Base-by-base conservation (phyloP, 1,284 basidiomycete species). In the Fomitopsis palustris region DNA sequence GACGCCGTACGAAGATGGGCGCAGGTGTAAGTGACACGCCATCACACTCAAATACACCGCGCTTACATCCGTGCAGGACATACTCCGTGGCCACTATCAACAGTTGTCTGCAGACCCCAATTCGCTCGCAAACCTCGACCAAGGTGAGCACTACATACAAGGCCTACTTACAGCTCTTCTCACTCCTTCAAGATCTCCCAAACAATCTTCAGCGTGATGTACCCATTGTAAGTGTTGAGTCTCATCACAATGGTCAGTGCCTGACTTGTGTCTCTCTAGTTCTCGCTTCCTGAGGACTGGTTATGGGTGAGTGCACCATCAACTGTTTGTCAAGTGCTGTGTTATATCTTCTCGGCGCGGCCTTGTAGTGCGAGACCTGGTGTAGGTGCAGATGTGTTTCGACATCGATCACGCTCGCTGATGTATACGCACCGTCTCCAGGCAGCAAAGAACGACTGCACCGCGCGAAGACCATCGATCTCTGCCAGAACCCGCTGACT, bases 41-140 rank as follows among this genome's bases (percentile, higher is more conserved):
- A 47, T 53, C 45, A 7, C 23, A 4, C 33, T 10, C 9, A 33
- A 12, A 27, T 12, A n/a, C 29, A 2, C 25, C n/a, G 9, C 14
- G 27, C 53, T 56, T 49, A 61, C n/a, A 14, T 49, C 35, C 23
- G 31, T 9, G 0, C 60, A 95, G 81, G 96, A 99, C 72, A 88
- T 95, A 43, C 83, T 99, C 16, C 88, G 96, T 61, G 89, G 89
- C 17, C 90, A 93, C 67, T 99, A 99, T 69, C 96, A 99, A 69
- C 86, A 86, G 38, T 81, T 99, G 2, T 97, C 95, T 0, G 90
- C 92, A 12, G 97, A 99, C 70, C 95, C 95, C 0, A 87, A 92
- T 70, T 97, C 94, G 6, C 79, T 99, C 2, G 90, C 95, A 54
- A 99, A 99, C 71, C 80, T 99, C 27, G 96, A 99, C 70, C 96